Evolutionary conservation across 805 yeast species (phyloP).

Genomic region (Candida yuanshanica): DNA sequence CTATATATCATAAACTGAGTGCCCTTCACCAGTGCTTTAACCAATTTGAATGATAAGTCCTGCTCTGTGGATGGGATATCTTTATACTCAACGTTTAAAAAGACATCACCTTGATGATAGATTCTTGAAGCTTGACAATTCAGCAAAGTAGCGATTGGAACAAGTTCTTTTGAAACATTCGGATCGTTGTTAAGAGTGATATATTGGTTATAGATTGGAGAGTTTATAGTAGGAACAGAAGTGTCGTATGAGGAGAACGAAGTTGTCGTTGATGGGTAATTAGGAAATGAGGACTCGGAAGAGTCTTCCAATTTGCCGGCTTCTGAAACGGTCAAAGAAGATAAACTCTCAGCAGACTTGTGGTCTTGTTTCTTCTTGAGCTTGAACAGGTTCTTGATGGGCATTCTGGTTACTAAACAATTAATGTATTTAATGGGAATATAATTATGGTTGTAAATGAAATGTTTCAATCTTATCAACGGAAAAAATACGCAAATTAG

Average conservation of each 20-base stretch:
- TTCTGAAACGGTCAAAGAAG: background rate
- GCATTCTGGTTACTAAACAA: background rate
- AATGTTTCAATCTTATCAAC: conserved; percentile 2
- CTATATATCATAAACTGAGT: conserved; percentile 46
- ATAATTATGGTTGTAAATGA: no score
- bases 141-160: conserved; percentile 66
- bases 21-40: conserved; percentile 36
- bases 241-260: conserved; percentile 1
- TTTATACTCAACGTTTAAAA: conserved; percentile 25
- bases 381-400: conserved; percentile 12
- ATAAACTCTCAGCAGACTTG: background rate
- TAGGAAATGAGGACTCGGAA: background rate
- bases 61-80: conserved; percentile 24
- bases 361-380: conserved; percentile 2
- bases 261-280: background rate
- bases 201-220: conserved; percentile 10
- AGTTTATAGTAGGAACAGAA: conserved; percentile 1
- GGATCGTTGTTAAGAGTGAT: conserved; percentile 13
- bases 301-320: background rate
- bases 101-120: conserved; percentile 44
- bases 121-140: conserved; percentile 64
- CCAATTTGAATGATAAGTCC: conserved; percentile 15
- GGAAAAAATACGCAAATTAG: no score
- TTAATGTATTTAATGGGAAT: no score
- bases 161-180: conserved; percentile 52